Conservation (phyloP, 73 alveolate species). For the Tetrahymena malaccensis region DNA sequence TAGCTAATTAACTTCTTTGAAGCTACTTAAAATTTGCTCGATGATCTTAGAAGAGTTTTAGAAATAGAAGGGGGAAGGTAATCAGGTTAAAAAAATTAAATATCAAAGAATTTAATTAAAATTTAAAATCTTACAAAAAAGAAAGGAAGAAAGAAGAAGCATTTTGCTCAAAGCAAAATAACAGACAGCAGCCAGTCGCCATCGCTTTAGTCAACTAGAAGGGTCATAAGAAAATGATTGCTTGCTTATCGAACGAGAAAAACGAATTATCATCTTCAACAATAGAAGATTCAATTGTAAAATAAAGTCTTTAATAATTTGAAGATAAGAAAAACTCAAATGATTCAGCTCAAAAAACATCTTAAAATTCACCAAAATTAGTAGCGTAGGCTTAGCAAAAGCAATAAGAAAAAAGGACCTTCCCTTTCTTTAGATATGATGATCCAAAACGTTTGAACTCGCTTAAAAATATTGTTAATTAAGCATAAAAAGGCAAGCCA, state of each 20-base stretch:
- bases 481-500: not conserved
- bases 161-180: not conserved
- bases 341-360: not conserved
- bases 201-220: not conserved
- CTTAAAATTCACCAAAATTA: not conserved
- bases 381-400: not conserved
- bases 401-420: not conserved
- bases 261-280: not conserved
- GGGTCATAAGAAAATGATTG: not conserved
- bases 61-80: not conserved
- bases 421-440: not conserved
- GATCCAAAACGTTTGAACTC: not conserved
- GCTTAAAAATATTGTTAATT: not conserved
- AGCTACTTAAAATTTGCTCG: not conserved
- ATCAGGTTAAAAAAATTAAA: not conserved
- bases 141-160: not conserved
- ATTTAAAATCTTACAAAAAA: not conserved
- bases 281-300: not conserved
- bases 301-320: not conserved
- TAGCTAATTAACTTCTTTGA: not conserved
- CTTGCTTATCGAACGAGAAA: not conserved
- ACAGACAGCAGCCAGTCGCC: not conserved
- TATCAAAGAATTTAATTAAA: not conserved
- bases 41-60: not conserved
- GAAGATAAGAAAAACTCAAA: not conserved